A percentile compares a stretch with the other conserved stretches of the same genome.
phyloP scores from a whole-genome alignment of 2,329 filamentous ascomycete genomes.

The Daldinia sp. region DNA sequence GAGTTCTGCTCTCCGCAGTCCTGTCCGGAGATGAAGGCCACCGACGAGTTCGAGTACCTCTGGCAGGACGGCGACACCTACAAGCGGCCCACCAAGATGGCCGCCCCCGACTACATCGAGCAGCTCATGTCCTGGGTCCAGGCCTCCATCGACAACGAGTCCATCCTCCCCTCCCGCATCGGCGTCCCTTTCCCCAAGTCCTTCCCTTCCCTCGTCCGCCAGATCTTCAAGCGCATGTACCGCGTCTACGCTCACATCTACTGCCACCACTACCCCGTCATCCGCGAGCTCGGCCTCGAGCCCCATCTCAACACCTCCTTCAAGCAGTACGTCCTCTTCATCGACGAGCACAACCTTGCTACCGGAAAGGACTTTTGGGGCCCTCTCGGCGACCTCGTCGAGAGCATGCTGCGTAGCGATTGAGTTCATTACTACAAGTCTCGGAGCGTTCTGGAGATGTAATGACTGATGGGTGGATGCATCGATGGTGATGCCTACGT shows the following conservation, averaged over 20 bases:
- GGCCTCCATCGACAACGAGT: conserved; percentile 92
- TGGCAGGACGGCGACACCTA: conserved; percentile 97
- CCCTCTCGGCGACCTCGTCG: conserved; percentile 91
- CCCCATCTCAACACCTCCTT: conserved; percentile 98
- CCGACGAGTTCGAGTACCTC: conserved; percentile 99
- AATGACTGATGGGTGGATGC: conserved; percentile 18
- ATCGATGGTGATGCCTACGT: conserved; percentile 21
- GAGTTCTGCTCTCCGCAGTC: conserved; percentile 98
- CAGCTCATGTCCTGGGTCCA: conserved; percentile 98
- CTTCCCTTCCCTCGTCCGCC: conserved; percentile 86
- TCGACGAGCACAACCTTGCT: conserved; percentile 92
- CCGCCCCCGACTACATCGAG: conserved; percentile 96
- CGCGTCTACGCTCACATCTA: conserved; percentile 99
- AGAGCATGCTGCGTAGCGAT: conserved; percentile 96
- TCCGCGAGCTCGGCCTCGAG: conserved; percentile 93
- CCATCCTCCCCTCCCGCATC: conserved; percentile 92
- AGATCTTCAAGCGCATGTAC: conserved; percentile 99
- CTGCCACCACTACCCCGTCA: conserved; percentile 98
- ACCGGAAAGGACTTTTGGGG: conserved; percentile 98
- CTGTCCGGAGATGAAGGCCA: conserved; percentile 99
- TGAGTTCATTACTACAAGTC: conserved; percentile 48
- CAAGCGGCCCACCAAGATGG: conserved; percentile 97
- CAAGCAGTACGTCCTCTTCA: conserved; percentile 99
- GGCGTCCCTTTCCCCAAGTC: conserved; percentile 94
- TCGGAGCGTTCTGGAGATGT: conserved; percentile 7